These are phyloP conservation scores for Mycena kentingensis DNA, from an alignment of 768 basidiomycete genomes.

Conservation along the genomic window DNA sequence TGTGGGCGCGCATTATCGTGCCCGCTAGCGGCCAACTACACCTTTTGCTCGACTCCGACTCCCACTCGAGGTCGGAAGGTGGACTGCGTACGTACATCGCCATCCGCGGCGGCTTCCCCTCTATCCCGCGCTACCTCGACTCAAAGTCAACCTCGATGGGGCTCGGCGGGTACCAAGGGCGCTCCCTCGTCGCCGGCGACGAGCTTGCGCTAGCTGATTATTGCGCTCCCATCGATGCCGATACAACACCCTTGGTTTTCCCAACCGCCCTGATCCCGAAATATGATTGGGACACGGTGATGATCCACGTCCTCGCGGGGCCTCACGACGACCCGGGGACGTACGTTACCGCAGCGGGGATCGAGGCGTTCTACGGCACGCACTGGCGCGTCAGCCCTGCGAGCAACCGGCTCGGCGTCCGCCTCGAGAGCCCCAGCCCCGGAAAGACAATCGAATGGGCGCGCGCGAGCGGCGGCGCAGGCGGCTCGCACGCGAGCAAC, in stretches of 20 bases:
- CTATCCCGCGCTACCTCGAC: constrained; percentile 55
- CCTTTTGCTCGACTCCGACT: constrained; percentile 35
- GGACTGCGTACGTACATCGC: constrained; percentile 61
- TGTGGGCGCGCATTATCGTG: constrained; percentile 54
- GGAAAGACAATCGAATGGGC: constrained; percentile 55
- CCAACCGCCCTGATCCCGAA: constrained; percentile 38
- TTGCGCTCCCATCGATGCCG: constrained; percentile 27
- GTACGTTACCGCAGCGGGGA: constrained; percentile 53
- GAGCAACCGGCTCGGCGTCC: constrained; percentile 66
- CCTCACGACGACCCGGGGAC: constrained; percentile 64
- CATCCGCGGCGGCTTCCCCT: constrained; percentile 61
- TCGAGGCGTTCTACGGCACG: constrained; percentile 51
- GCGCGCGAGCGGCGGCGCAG: constrained; percentile 59
- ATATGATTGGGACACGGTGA: constrained; percentile 54
- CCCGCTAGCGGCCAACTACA: constrained; percentile 46
- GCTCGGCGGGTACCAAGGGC: constrained; percentile 62
- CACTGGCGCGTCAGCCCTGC: constrained; percentile 55
- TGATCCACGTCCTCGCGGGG: constrained; percentile 56
- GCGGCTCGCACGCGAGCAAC: constrained; percentile 70
- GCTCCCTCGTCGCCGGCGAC: constrained; percentile 53
- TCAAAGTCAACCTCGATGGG: constrained; percentile 69
- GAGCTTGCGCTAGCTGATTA: constrained; percentile 42
- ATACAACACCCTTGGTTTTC: constrained; percentile 20
- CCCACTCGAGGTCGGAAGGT: constrained; percentile 22
- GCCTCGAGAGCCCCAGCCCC: constrained; percentile 51